Evolutionary conservation across 257 asterid species (phyloP).

Genomic region (Schizonepeta tenuifolia): DNA sequence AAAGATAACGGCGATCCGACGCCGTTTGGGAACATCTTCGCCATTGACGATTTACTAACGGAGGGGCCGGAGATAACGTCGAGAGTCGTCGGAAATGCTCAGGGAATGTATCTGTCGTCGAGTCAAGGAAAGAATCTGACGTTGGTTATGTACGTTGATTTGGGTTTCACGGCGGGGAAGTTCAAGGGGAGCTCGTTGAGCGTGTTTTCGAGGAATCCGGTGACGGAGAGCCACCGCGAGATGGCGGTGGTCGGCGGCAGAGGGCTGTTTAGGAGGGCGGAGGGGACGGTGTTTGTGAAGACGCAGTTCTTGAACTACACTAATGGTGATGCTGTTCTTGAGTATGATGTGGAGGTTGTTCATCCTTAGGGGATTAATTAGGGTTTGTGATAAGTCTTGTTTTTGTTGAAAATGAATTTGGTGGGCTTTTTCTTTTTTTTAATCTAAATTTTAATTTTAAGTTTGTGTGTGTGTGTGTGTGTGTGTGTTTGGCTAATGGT

Average conservation of each 20-base stretch:
- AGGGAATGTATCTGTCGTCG: slow-evolving; percentile 45
- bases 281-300: slow-evolving; percentile 41
- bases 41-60: slow-evolving; percentile 46
- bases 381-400: no score
- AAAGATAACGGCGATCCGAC: slow-evolving; percentile 8
- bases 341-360: slow-evolving; percentile 47
- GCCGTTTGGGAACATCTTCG: slow-evolving; percentile 42
- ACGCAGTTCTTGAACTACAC: slow-evolving; percentile 35
- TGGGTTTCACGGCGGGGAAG: slow-evolving; percentile 45
- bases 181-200: slow-evolving; percentile 51
- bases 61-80: slow-evolving; percentile 51
- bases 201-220: slow-evolving; percentile 60
- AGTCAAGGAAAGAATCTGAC: slow-evolving; percentile 35
- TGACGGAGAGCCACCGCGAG: slow-evolving; percentile 48
- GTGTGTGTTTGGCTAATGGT: no score
- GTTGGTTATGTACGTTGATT: slow-evolving; percentile 43
- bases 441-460: no score
- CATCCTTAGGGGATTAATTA: slow-evolving; percentile 30
- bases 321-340: slow-evolving; percentile 52
- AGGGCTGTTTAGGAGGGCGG: slow-evolving; percentile 48
- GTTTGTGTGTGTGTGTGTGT: no score
- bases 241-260: slow-evolving; percentile 59
- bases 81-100: slow-evolving; percentile 43
- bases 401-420: no score
- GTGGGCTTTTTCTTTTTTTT: no score